A percentile compares a stretch with the other conserved stretches of the same genome.
These are phyloP conservation scores for Aspergillus uvarum DNA, from an alignment of 2,329 filamentous ascomycete species.

Conservation along the genomic window DNA sequence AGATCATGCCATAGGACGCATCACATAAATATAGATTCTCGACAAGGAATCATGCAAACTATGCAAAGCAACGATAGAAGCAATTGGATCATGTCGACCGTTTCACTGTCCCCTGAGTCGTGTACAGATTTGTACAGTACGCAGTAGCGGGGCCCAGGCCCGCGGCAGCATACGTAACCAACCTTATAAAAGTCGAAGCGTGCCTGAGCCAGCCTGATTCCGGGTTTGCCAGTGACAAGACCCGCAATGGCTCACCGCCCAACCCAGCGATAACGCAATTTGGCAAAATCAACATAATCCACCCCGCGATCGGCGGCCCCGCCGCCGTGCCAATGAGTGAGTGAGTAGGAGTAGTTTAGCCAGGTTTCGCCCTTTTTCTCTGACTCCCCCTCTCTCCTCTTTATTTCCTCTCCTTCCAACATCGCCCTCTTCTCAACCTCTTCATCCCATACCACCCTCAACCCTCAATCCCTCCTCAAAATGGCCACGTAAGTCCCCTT, in stretches of 20 bases:
- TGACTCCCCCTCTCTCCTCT: neutral
- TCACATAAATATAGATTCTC: neutral
- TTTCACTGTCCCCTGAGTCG: neutral
- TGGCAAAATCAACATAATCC: neutral
- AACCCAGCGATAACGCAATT: conserved; percentile 2
- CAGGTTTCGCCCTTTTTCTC: conserved; percentile 2
- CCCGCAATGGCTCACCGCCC: neutral
- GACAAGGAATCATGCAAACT: neutral
- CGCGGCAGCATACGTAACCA: too few species aligned
- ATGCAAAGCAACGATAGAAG: neutral
- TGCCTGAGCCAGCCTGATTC: neutral
- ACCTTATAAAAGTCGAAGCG: neutral
- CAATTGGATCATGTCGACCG: too few species aligned
- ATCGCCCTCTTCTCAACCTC: neutral
- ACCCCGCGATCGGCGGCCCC: conserved; percentile 28
- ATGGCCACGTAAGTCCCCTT: conserved; percentile 39
- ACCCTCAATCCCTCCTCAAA: conserved; percentile 15
- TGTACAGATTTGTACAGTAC: neutral
- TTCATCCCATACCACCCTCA: conserved; percentile 9
- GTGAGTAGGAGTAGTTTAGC: neutral
- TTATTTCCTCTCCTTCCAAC: neutral
- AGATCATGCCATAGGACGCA: neutral
- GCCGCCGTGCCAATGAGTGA: neutral
- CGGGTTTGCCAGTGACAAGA: neutral
- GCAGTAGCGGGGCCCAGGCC: too few species aligned